Conservation (phyloP, 148 eudicot genomes). For the Tetragonia tetragonoides region DNA sequence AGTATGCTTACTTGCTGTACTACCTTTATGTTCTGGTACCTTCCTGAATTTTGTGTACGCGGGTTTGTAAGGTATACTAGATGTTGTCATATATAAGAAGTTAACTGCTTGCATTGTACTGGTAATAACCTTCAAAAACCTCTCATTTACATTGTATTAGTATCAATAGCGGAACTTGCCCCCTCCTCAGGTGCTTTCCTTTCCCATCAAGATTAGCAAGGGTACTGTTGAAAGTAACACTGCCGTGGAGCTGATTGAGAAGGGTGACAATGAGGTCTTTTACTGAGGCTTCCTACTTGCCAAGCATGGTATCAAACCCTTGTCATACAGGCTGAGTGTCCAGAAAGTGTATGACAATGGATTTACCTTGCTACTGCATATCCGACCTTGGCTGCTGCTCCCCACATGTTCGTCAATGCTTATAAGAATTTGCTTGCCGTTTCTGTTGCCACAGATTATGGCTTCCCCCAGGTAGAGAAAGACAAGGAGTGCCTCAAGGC, state of each 20-base stretch:
- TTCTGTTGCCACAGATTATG: constrained; percentile 59
- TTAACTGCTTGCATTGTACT: too few species aligned
- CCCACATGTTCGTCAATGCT: constrained; percentile 69
- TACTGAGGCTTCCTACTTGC: constrained; percentile 72
- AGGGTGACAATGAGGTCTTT: constrained; percentile 77
- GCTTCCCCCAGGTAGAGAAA: constrained; percentile 60
- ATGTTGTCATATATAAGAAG: too few species aligned
- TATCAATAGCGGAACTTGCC: too few species aligned
- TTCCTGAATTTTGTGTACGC: too few species aligned
- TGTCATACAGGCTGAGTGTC: constrained; percentile 60
- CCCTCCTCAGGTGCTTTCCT: constrained; percentile 53
- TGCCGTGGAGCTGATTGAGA: constrained; percentile 65
- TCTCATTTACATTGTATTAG: too few species aligned
- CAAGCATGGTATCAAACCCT: constrained; percentile 71
- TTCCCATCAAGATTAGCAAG: constrained; percentile 81
- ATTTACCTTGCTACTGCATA: constrained; percentile 56
- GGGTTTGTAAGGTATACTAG: too few species aligned
- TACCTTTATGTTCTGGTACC: too few species aligned
- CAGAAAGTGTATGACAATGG: constrained; percentile 55
- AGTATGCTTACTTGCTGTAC: too few species aligned
- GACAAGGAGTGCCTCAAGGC: constrained; percentile 70
- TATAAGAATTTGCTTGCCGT: constrained; percentile 63
- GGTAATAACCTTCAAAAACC: too few species aligned
- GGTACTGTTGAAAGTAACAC: constrained; percentile 78
- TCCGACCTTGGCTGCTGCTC: constrained; percentile 73